Evolutionary conservation across 768 basidiomycete species (phyloP), one percentile per base, ranked within the genome.

Genomic region (Panellus pusillus): DNA sequence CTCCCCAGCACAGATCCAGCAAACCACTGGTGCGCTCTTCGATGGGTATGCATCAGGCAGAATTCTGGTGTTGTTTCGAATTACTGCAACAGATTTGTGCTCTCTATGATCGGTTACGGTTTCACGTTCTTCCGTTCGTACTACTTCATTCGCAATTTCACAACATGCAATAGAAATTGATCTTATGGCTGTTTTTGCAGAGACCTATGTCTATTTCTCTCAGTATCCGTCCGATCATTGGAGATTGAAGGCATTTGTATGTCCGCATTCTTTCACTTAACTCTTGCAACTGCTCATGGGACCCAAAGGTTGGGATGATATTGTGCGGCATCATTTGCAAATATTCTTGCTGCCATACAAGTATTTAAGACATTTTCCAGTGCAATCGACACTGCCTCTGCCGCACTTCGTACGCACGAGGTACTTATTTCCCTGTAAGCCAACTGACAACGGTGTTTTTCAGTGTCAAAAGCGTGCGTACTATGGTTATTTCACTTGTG

Each of bases 121-220:
- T 39, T 48, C 47, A 48, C 47, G n/a, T 48, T 48, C 12, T 48
- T 40, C 19, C 47, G 47, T 48, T 18, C 17, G 44, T 28, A n/a
- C n/a, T 28, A 17, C 15, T 28, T 2, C 28, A 39, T n/a, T n/a
- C n/a, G n/a, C 37, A 7, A 7, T 48, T 18, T 27, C 11, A 7
- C 27, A 18, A 24, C 24, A 24, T 24, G 24, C 24, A 24, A 24
- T 24, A 6, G 24, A 24, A 24, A 24, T 6, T 24, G 24, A 24
- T 24, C 24, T 24, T 24, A 2, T 24, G 24, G 24, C 24, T 24
- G 24, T 24, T 24, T 24, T 24, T 24, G 6, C n/a, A 48, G 47
- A 48, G 24, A 40, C 37, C 15, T 48, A 48, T 40, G n/a, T 48
- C 24, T 48, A 48, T 28, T 48, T 48, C 29, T 39, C 37, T 6